These are phyloP conservation scores for Phytophthora ohioensis DNA, from an alignment of 352 stramenopile genomes.

Conservation along the genomic window DNA sequence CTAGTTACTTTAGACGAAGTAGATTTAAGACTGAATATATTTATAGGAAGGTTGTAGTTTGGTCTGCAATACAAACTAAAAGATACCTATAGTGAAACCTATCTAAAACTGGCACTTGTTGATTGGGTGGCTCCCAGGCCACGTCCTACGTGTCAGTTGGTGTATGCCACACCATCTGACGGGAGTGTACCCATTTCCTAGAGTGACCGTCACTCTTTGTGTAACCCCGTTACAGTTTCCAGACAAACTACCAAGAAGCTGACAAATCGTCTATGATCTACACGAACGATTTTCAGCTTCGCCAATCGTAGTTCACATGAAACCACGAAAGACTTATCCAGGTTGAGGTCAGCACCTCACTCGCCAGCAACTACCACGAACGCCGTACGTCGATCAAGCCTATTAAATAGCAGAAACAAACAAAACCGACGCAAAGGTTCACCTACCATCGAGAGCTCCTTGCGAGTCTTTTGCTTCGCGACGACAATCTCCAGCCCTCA, in stretches of 20 bases:
- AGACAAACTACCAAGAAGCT: slow-evolving; percentile 2
- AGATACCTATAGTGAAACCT: too few species aligned
- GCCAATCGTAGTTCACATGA: neutral
- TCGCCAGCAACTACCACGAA: slow-evolving; percentile 19
- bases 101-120: too few species aligned
- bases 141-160: too few species aligned
- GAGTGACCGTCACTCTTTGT: too few species aligned
- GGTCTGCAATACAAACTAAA: too few species aligned
- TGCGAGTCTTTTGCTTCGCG: neutral
- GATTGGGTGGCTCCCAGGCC: too few species aligned
- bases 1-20: too few species aligned
- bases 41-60: too few species aligned
- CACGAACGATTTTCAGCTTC: slow-evolving; percentile 7
- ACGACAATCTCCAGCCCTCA: neutral
- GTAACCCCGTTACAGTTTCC: too few species aligned
- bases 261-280: neutral
- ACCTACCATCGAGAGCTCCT: neutral
- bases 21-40: too few species aligned
- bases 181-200: too few species aligned
- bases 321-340: neutral
- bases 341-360: slow-evolving; percentile 4
- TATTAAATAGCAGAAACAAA: neutral
- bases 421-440: slow-evolving; percentile 2
- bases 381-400: neutral
- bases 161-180: too few species aligned